phyloP scores from a whole-genome alignment of 805 yeast species.

The Wickerhamiella brachini region DNA sequence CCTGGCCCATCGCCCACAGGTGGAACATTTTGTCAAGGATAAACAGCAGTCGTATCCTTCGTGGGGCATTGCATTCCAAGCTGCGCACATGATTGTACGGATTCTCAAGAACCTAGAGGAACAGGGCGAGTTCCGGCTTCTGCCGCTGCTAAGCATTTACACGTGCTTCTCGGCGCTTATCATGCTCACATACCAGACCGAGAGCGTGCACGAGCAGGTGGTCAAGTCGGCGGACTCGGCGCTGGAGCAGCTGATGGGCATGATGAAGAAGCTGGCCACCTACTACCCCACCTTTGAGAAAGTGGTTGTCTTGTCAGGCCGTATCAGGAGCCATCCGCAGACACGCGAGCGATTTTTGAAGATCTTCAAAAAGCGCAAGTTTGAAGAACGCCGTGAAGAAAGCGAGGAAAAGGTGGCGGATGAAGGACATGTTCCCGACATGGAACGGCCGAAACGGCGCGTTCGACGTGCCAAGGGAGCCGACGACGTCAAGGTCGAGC shows the following conservation, averaged over 20 bases:
- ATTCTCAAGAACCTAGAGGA: conserved; percentile 44
- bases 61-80: conserved; percentile 74
- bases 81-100: conserved; percentile 60
- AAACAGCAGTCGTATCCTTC: conserved; percentile 35
- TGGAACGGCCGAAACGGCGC: background rate
- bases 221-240: conserved; percentile 28
- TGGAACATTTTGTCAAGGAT: conserved; percentile 17
- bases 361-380: conserved; percentile 3
- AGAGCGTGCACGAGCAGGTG: conserved; percentile 26
- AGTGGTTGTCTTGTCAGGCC: conserved; percentile 37
- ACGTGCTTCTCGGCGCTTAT: conserved; percentile 49
- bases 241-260: conserved; percentile 23
- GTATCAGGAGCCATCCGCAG: conserved; percentile 20
- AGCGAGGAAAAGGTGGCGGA: no score
- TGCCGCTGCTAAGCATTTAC: conserved; percentile 48
- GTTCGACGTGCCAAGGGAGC: background rate
- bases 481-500: background rate
- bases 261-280: conserved; percentile 32
- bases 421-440: no score
- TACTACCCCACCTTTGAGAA: conserved; percentile 41
- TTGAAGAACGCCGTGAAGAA: background rate
- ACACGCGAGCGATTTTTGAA: conserved; percentile 14
- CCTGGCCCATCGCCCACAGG: conserved; percentile 56
- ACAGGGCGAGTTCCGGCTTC: conserved; percentile 34
- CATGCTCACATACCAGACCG: conserved; percentile 59